These are phyloP conservation scores for Magnusiomyces fungicola DNA, from an alignment of 1,139 yeast species.

Conservation along the genomic window DNA sequence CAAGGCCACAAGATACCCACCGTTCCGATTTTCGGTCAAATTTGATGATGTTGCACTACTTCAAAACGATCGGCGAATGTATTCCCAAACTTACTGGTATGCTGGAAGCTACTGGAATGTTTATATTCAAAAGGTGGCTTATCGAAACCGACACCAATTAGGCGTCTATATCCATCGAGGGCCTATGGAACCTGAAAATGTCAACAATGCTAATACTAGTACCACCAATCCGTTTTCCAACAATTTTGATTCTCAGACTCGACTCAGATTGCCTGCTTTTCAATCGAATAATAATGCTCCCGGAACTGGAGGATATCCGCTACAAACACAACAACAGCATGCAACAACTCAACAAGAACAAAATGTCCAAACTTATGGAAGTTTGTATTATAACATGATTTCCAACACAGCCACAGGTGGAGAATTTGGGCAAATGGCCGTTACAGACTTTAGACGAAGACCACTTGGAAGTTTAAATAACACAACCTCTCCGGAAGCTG, in stretches of 20 bases:
- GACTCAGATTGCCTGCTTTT: neutral
- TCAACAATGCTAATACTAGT: neutral
- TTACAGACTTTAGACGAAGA: too few relatives aligned
- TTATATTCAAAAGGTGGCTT: conserved; percentile 41
- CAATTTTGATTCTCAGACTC: too few relatives aligned
- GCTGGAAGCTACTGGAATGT: conserved; percentile 54
- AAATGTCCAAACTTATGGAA: too few relatives aligned
- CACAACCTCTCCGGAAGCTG: too few relatives aligned
- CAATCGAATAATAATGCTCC: neutral
- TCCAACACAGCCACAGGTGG: too few relatives aligned
- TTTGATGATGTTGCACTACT: conserved; percentile 42
- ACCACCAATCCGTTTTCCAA: too few relatives aligned
- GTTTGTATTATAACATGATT: too few relatives aligned
- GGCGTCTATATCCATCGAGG: conserved; percentile 49
- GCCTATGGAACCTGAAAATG: conserved; percentile 1
- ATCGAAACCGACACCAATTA: conserved; percentile 40
- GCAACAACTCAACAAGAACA: too few relatives aligned
- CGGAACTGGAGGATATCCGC: neutral
- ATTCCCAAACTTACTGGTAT: conserved; percentile 47
- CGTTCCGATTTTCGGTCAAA: conserved; percentile 46
- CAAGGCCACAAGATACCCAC: conserved; percentile 39
- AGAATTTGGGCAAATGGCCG: too few relatives aligned
- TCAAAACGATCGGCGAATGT: conserved; percentile 38
- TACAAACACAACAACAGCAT: too few relatives aligned
- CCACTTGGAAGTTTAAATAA: too few relatives aligned